Evolutionary conservation across 176 grass and related monocot genomes (phyloP).

Genomic region (Oryza australiensis): DNA sequence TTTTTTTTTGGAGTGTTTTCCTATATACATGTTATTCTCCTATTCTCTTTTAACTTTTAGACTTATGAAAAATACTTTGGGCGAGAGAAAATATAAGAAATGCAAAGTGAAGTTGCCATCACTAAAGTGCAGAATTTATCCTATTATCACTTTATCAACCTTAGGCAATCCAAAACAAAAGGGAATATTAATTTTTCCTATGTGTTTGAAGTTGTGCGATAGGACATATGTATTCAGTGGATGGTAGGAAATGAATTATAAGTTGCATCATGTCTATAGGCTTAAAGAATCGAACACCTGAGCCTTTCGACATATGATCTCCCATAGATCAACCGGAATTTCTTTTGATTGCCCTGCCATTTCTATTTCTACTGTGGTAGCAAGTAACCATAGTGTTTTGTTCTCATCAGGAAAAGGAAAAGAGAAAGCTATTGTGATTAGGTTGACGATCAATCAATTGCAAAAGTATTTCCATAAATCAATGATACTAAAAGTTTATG

Average conservation of each 20-base stretch:
- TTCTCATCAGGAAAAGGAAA: slow-evolving; percentile 12
- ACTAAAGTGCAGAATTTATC: slow-evolving; percentile 34
- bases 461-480: background rate
- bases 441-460: background rate
- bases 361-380: background rate
- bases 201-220: slow-evolving; percentile 19
- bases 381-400: background rate
- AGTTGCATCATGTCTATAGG: slow-evolving; percentile 12
- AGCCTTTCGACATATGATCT: background rate
- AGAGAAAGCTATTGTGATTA: background rate
- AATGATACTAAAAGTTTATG: background rate
- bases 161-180: slow-evolving; percentile 36
- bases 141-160: slow-evolving; percentile 5
- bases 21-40: slow-evolving; percentile 16
- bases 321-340: background rate
- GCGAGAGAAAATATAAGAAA: slow-evolving; percentile 3
- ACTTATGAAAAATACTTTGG: slow-evolving; percentile 22
- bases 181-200: slow-evolving; percentile 3
- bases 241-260: slow-evolving; percentile 1
- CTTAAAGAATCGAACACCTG: background rate
- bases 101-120: slow-evolving; percentile 17
- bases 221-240: slow-evolving; percentile 26
- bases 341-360: background rate
- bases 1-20: background rate
- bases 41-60: slow-evolving; percentile 17